A percentile compares a stretch with the other conserved stretches of the same genome.
These are phyloP conservation scores for Acacia crassicarpa DNA, from an alignment of 306 rosid genomes.

Conservation along the genomic window DNA sequence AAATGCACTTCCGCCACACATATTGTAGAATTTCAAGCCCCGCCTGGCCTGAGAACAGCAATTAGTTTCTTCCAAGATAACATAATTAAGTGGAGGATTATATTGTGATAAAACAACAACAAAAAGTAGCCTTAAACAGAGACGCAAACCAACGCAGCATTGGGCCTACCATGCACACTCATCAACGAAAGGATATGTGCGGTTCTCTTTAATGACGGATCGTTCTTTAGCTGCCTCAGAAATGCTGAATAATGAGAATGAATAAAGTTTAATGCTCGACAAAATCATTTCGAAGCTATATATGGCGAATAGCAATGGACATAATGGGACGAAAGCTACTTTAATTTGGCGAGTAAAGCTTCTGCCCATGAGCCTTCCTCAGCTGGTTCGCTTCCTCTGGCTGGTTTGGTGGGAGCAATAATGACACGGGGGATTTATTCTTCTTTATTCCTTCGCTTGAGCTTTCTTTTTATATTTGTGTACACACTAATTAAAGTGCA, in stretches of 20 bases:
- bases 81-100: not conserved
- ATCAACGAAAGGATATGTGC: conserved; percentile 20
- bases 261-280: conserved; percentile 41
- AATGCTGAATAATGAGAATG: conserved; percentile 20
- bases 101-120: not conserved
- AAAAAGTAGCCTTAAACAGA: not conserved
- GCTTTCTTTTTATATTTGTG: not conserved
- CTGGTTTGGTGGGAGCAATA: not conserved
- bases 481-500: conserved; percentile 25
- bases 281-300: conserved; percentile 41
- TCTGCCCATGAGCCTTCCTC: not conserved
- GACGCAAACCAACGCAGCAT: not conserved
- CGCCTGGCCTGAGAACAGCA: not conserved
- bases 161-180: conserved; percentile 35
- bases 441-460: conserved; percentile 21
- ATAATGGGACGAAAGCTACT: conserved; percentile 1
- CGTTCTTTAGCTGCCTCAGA: conserved; percentile 22
- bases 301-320: not conserved
- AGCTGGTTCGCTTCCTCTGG: not conserved
- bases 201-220: conserved; percentile 25
- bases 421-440: not conserved
- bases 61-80: not conserved
- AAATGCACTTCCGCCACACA: no score
- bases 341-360: not conserved
- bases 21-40: not conserved